Evolutionary conservation across 345 rosid species (phyloP).

Genomic region (Lepidium didymum): DNA sequence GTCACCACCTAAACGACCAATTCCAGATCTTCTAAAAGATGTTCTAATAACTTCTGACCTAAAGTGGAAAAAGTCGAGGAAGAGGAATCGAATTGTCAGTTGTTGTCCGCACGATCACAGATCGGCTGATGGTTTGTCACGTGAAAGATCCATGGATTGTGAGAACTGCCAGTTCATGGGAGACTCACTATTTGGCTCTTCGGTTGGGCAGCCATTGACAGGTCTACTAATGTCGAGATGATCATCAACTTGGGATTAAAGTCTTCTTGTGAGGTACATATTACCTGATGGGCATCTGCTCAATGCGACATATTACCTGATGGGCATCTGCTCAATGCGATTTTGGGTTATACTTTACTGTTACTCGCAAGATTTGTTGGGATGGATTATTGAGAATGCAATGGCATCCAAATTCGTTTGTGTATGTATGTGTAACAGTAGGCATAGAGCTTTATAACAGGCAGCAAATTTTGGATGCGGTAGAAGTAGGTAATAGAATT

Average conservation of each 20-base stretch:
- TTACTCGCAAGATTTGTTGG: slow-evolving; percentile 13
- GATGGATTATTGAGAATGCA: background rate
- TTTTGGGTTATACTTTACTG: slow-evolving; percentile 20
- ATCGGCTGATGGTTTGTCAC: background rate
- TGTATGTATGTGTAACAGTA: slow-evolving; percentile 28
- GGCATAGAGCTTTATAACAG: slow-evolving; percentile 23
- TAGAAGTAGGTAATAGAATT: slow-evolving; percentile 18
- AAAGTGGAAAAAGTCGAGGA: slow-evolving; percentile 54
- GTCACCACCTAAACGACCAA: slow-evolving; percentile 9
- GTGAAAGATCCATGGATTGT: slow-evolving; percentile 35
- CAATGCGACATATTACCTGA: too few relatives aligned
- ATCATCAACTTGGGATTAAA: slow-evolving; percentile 11
- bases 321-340: slow-evolving; percentile 25
- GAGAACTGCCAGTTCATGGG: slow-evolving; percentile 61
- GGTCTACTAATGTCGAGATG: slow-evolving; percentile 69
- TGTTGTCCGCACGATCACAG: slow-evolving; percentile 27
- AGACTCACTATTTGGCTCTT: slow-evolving; percentile 40
- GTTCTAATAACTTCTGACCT: slow-evolving; percentile 36
- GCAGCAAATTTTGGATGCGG: slow-evolving; percentile 45
- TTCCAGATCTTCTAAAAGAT: slow-evolving; percentile 55
- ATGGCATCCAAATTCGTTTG: slow-evolving; percentile 27
- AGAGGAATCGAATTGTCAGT: slow-evolving; percentile 41
- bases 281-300: slow-evolving; percentile 7
- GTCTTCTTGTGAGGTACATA: slow-evolving; percentile 10
- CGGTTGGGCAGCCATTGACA: slow-evolving; percentile 44